Conservation (phyloP, 345 rosid species). For the Psidium guajava region DNA sequence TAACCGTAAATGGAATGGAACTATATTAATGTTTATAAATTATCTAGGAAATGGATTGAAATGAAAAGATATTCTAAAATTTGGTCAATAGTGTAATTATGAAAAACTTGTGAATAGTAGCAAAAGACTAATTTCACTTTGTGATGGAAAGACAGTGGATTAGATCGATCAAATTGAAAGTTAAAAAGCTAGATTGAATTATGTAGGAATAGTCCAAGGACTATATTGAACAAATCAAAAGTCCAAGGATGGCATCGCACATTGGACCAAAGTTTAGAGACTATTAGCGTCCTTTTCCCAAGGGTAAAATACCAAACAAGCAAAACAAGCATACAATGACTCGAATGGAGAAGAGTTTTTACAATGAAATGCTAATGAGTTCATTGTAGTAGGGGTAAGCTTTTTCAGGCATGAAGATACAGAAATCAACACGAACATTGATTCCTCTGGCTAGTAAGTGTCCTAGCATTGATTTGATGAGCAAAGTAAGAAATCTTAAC, state of each 20-base stretch:
- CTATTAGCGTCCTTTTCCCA: not conserved
- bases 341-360: not conserved
- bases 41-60: not conserved
- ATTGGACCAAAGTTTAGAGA: not conserved
- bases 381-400: not conserved
- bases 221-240: not conserved
- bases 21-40: not conserved
- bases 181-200: not conserved
- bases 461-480: not conserved
- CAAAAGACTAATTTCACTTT: not conserved
- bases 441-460: not conserved
- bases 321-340: not conserved
- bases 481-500: not conserved
- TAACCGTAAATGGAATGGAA: not conserved
- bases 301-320: not conserved
- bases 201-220: not conserved
- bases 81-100: not conserved
- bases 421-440: not conserved
- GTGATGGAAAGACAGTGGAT: not conserved
- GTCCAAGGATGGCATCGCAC: not conserved
- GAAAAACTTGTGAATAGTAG: not conserved
- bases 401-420: not conserved
- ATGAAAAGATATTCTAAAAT: not conserved
- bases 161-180: not conserved
- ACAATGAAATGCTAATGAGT: not conserved